Base-by-base conservation (phyloP, 768 basidiomycete species). In the Chalciporus chontae region DNA sequence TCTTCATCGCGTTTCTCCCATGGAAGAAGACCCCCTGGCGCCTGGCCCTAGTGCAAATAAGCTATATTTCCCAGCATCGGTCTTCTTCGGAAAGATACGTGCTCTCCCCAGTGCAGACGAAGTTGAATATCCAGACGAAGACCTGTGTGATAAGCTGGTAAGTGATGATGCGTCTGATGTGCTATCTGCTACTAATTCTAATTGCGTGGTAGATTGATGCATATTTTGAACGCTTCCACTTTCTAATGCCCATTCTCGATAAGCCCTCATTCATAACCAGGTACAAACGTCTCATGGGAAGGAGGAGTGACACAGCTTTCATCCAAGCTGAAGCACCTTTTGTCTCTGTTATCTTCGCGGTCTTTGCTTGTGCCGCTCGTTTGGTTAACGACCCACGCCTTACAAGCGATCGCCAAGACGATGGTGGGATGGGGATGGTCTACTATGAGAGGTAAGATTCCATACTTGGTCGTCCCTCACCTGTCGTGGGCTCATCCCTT, bases 171-270 rank as follows among this genome's bases (percentile, higher is more conserved):
- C 44, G 39, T 55, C 31, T 26, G 50, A 43, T 61, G 51, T 50
- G 47, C 50, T 43, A 27, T 38, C 51, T 26, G 44, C 29, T 58
- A 36, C 54, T 59, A 52, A 60, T 59, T 64, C 62, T 60, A 60
- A 56, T 43, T 44, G 40, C 53, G 39, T 18, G 52, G 43, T 57
- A 92, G 92, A 81, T 94, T 56, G 80, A 89, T 45, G 86, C 90
- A 10, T 95, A 94, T 71, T 95, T 95, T 67, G 68, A 83, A 49
- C 81, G 86, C 47, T 81, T 93, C 58, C 91, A 95, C 69, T 95
- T 90, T 65, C 74, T 90, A 55, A 81, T 94, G 76, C 93, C 93
- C 26, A 76, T 94, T 46, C 74, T 95, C 52, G 85, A 94, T 68
- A 92, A 92, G 61, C 86, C 86, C 4, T 82, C 83, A 15, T 95